Evolutionary conservation across 345 rosid species (phyloP), one percentile per base, ranked within the genome.

Genomic region (Eucalyptus pauciflora): DNA sequence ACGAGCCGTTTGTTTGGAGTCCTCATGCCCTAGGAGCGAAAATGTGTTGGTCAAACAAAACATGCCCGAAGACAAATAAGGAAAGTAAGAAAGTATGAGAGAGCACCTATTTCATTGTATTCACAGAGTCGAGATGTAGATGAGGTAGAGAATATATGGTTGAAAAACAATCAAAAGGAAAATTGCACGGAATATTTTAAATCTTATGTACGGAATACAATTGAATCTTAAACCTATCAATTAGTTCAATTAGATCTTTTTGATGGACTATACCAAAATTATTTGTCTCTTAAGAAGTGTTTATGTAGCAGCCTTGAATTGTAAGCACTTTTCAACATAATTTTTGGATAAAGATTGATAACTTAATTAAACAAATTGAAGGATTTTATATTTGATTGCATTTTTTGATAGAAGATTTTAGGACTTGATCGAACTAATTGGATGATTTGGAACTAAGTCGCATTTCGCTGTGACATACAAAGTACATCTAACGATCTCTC

Each of bases 371-470:
- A 64, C 37, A n/a, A n/a, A 64, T 14, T 64, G 76, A 64, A 64
- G 1, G 9, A 4, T 13, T 64, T 64, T 4, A 13, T 13, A n/a
- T 64, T 7, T 13, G 33, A 64, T 64, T 29, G 18, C 18, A n/a
- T 31, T 64, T 64, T 64, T 64, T 14, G 5, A n/a, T 64, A n/a
- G 1, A 27, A 27, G 9, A 56, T 56, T 64, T 2, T 64, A 64
- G 71, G 71, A 64, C 37, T 64, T 29, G 71, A 64, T 64, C 0
- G 62, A 56, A 64, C 71, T 29, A 64, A n/a, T 7, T 1, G 18
- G 1, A 29, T 13, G 13, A 64, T 64, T 64, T 29, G 0, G 33
- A n/a, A 64, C 5, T 64, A 0, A 29, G 0, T 64, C 3, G 17
- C 33, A 29, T 62, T 62, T 29, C 3, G 0, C 7, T 27, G 8